Evolutionary conservation across 345 rosid species (phyloP), one percentile per base, ranked within the genome.

Genomic region (Syzygium aqueum): DNA sequence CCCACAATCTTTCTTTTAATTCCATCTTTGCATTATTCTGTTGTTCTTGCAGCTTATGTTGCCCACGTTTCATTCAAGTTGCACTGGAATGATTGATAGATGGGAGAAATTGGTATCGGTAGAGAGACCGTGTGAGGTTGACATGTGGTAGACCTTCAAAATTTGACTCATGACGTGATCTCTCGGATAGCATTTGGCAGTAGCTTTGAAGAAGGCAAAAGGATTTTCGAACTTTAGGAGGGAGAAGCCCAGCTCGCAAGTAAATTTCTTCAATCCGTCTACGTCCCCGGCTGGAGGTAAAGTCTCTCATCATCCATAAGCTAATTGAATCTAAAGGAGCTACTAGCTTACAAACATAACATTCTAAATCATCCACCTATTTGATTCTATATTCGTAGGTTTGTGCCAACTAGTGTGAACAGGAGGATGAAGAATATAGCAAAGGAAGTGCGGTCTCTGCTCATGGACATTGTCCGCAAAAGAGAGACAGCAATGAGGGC

Each of bases 221-320:
- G 90, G 86, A 93, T 94, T 86, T 96, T 96, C 80, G 87, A 88
- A 83, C 90, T 96, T 37, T 90, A 91, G 67, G 88, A 89, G 46
- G 92, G 91, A 86, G 94, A 93, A 88, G 89, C 90, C 82, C 40
- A 65, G 15, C 88, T 92, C 27, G 22, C 91, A 40, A 61, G 84
- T 37, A 88, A 93, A 85, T 17, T n/a, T 30, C 84, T 87, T 8
- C 87, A 87, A 40, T 53, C 85, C 50, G 90, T 84, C 84, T 91
- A 90, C 43, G 91, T 96, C 52, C 96, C 96, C 2, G 96, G 96
- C 83, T 90, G 92, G 86, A 92, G 97, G 98, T 94, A 93, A 87
- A 13, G 28, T 49, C 8, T 33, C 4, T 51, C 27, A 14, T 49
- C 85, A 13, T 23, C 57, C 54, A 49, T 25, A 15, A 84, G 53